Percentiles rank a stretch among this genome's conserved stretches.
phyloP scores from a whole-genome alignment of 805 yeast species.

The Nakazawaea holstii region DNA sequence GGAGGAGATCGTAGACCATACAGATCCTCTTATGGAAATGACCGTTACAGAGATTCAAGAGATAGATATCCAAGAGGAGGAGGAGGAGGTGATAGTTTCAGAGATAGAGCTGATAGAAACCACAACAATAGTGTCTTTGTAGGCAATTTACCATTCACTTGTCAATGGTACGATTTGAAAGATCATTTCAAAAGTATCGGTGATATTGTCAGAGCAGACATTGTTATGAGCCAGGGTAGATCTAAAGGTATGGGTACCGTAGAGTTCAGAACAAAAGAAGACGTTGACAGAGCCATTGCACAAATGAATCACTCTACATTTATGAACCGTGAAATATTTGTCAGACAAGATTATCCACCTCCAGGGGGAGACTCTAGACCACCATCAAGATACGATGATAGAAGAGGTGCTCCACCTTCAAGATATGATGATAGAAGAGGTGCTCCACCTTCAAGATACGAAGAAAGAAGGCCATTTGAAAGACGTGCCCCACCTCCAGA shows the following conservation, averaged over 20 bases:
- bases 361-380: constrained; percentile 35
- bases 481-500: constrained; percentile 18
- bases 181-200: constrained; percentile 57
- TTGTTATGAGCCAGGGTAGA: constrained; percentile 71
- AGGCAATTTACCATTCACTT: constrained; percentile 67
- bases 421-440: constrained; percentile 16
- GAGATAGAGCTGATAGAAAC: constrained; percentile 45
- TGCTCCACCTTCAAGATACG: constrained; percentile 12
- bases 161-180: constrained; percentile 54
- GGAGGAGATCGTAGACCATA: constrained; percentile 18
- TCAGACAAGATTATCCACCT: constrained; percentile 88
- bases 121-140: constrained; percentile 66
- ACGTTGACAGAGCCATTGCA: constrained; percentile 67
- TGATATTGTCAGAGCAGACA: constrained; percentile 73
- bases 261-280: constrained; percentile 62
- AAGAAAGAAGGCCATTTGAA: constrained; percentile 12
- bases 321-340: constrained; percentile 76
- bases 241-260: constrained; percentile 91
- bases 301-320: constrained; percentile 60
- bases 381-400: constrained; percentile 12
- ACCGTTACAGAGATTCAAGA: constrained; percentile 10
- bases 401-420: constrained; percentile 16
- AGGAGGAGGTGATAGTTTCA: constrained; percentile 18
- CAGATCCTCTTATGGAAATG: neutral
- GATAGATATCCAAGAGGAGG: constrained; percentile 19